phyloP scores from a whole-genome alignment of 352 stramenopile species.

The Phytophthora idaei region DNA sequence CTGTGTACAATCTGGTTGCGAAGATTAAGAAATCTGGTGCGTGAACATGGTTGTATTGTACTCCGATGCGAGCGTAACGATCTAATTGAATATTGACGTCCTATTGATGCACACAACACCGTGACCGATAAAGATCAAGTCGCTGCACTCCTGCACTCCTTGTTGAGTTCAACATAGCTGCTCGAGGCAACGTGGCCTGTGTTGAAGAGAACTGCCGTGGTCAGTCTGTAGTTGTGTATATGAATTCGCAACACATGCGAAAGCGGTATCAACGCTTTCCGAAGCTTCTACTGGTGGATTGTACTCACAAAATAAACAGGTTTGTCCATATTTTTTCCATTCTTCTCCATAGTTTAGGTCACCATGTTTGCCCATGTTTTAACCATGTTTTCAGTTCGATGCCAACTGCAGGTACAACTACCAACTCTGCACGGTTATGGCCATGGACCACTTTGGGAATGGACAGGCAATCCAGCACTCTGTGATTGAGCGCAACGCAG shows the following conservation, averaged over 20 bases:
- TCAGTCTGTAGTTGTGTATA: neutral
- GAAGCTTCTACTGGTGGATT: slow-evolving; percentile 13
- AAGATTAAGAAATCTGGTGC: slow-evolving; percentile 12
- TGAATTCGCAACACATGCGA: too few species aligned
- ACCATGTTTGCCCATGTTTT: too few species aligned
- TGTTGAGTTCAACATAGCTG: neutral
- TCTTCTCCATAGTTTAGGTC: neutral
- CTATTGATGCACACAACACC: neutral
- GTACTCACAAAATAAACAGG: slow-evolving; percentile 23
- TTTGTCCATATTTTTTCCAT: neutral
- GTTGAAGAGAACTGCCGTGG: slow-evolving; percentile 1
- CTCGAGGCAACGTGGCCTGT: neutral
- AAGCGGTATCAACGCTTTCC: neutral
- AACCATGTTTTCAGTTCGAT: neutral
- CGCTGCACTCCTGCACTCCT: slow-evolving; percentile 1
- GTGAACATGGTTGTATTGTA: neutral
- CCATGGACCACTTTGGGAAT: neutral
- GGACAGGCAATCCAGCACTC: neutral
- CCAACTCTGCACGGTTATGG: slow-evolving; percentile 12
- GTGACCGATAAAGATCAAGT: slow-evolving; percentile 10
- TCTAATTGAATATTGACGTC: neutral
- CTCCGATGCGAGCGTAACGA: too few species aligned
- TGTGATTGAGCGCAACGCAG: neutral
- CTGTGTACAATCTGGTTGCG: slow-evolving; percentile 8
- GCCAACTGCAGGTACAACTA: slow-evolving; percentile 8